Evolutionary conservation across 176 grass and related monocot genomes (phyloP), one percentile per base, ranked within the genome.

Genomic region (Oryza meridionalis): DNA sequence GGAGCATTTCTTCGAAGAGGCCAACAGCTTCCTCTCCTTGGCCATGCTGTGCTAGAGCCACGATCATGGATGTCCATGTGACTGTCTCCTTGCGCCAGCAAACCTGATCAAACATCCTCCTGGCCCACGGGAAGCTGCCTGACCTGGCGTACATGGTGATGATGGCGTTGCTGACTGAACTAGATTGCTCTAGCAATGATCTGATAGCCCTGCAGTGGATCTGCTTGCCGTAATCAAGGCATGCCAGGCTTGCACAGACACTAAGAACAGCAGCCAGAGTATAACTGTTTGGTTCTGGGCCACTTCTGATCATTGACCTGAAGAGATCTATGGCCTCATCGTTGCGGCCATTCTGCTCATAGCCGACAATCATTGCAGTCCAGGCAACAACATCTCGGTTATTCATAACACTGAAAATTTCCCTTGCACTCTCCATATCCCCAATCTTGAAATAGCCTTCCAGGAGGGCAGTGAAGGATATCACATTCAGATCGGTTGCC

Each of bases 311-410:
- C 95, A 98, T 95, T 64, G 79, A 75, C 77, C 73, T 83, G 80
- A 98, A 98, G 84, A 95, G 84, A 61, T 93, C 82, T 69, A 98
- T 69, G 2, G 91, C 90, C 67, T 95, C 92, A 44, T 64, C 86
- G 66, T 98, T 91, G 38, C 82, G 82, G 85, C 92, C 88, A 69
- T 93, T 98, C 90, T 98, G 95, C 67, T 91, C 82, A 37, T 95
- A 98, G 22, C 95, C 90, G 1, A 98, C 95, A 33, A 98, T 95
- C 93, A 93, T 95, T 49, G 95, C 92, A n/a, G 90, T 98, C 95
- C 95, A 98, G 59, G 95, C 88, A 69, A 98, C 70, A 24, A 95
- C 92, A 91, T 98, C 95, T 69, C 82, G 78, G 50, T 93, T 77
- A 19, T 86, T 91, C 92, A 93, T 98, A 75, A 86, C 49, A 47